phyloP scores from a whole-genome alignment of 1,284 basidiomycete genomes.

The Pyrrhoderma lamaoense region DNA sequence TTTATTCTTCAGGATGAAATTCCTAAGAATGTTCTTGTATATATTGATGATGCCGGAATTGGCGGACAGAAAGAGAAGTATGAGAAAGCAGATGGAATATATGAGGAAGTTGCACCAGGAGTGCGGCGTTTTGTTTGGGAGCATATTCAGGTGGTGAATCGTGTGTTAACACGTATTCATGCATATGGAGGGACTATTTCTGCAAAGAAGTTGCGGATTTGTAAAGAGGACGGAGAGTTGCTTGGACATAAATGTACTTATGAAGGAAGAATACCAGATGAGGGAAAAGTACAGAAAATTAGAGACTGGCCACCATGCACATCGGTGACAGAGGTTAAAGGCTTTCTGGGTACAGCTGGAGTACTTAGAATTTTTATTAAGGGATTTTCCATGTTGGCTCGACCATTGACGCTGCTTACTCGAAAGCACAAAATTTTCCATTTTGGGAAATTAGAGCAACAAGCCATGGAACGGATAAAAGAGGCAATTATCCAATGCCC shows the following conservation, averaged over 20 bases:
- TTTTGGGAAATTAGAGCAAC: conserved; percentile 25
- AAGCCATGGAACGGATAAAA: conserved; percentile 29
- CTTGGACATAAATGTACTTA: conserved; percentile 22
- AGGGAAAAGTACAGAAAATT: conserved; percentile 25
- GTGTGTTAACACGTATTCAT: conserved; percentile 25
- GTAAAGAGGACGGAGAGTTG: conserved; percentile 17
- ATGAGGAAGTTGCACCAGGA: conserved; percentile 23
- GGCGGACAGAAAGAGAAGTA: conserved; percentile 17
- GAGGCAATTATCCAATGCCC: conserved; percentile 19
- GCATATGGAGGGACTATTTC: conserved; percentile 23
- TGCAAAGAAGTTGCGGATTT: conserved; percentile 19
- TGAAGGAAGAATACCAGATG: conserved; percentile 10
- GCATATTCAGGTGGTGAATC: conserved; percentile 27
- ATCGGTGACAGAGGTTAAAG: conserved; percentile 25
- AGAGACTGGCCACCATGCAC: conserved; percentile 23
- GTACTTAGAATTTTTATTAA: conserved; percentile 26
- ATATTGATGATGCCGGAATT: conserved; percentile 21
- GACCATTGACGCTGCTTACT: conserved; percentile 18
- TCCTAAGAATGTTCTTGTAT: conserved; percentile 23
- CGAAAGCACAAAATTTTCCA: background rate
- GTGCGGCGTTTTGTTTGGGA: conserved; percentile 32
- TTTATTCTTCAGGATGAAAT: conserved; percentile 28
- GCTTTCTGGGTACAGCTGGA: conserved; percentile 26
- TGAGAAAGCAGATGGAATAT: conserved; percentile 22
- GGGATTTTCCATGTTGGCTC: conserved; percentile 24